A percentile compares a stretch with the other conserved stretches of the same genome.
Conservation (phyloP, 345 rosid species). For the Lenwebbia sp. region DNA sequence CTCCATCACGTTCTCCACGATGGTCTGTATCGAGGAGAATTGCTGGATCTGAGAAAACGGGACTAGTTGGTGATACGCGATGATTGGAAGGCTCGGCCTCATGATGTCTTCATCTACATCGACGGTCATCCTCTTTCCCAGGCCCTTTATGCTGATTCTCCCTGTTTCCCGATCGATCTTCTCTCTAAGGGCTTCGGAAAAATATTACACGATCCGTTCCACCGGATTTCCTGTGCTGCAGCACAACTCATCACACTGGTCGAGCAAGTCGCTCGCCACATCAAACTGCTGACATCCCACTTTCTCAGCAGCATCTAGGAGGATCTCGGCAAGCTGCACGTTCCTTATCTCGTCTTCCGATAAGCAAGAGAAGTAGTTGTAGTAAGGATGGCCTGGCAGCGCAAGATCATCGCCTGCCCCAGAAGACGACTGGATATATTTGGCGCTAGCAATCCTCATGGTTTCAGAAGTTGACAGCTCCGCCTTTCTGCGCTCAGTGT, state of each 20-base stretch:
- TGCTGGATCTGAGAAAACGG: slow-evolving; percentile 16
- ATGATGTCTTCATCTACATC: not conserved
- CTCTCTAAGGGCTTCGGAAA: not conserved
- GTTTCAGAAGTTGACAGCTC: slow-evolving; percentile 12
- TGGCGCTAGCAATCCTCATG: no score
- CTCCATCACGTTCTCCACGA: slow-evolving; percentile 11
- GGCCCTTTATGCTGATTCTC: not conserved
- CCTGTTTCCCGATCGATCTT: slow-evolving; percentile 12
- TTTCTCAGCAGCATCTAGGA: slow-evolving; percentile 22
- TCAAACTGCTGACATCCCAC: slow-evolving; percentile 11
- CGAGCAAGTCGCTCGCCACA: slow-evolving; percentile 4
- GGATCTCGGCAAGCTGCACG: slow-evolving; percentile 15
- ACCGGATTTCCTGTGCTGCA: slow-evolving; percentile 7
- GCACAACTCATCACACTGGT: slow-evolving; percentile 6
- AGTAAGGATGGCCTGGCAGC: not conserved
- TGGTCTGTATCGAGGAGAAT: slow-evolving; percentile 15
- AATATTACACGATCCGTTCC: slow-evolving; percentile 3
- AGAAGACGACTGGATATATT: slow-evolving; percentile 5
- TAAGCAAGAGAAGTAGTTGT: not conserved
- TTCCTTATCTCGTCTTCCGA: slow-evolving; percentile 7
- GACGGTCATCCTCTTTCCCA: not conserved
- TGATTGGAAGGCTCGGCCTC: not conserved
- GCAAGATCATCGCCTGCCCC: not conserved
- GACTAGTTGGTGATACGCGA: not conserved
- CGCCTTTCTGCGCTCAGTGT: not conserved